Conservation (phyloP, 140 eudicot species). For the Oenanthe javanica region DNA sequence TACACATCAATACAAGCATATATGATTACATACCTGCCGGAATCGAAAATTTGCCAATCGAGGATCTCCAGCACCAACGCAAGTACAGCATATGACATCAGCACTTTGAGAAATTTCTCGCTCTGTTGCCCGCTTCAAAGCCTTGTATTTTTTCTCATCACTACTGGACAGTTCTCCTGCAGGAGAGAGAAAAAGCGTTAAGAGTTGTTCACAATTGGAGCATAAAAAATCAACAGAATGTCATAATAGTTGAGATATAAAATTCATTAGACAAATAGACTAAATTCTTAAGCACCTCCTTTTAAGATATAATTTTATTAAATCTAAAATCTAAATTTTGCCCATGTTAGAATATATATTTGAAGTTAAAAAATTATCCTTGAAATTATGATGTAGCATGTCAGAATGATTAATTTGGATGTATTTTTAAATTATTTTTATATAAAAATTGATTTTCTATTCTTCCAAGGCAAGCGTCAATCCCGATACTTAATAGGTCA, state of each 20-base stretch:
- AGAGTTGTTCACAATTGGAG: not conserved
- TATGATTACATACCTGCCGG: constrained; percentile 63
- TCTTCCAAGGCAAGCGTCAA: not conserved
- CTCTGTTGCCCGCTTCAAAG: constrained; percentile 94
- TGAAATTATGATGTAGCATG: too few relatives aligned
- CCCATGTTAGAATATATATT: not conserved
- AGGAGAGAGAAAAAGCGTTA: not conserved
- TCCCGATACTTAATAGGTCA: not conserved
- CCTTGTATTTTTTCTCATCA: constrained; percentile 96
- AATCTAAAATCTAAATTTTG: not conserved
- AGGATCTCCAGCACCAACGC: constrained; percentile 99
- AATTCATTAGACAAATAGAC: not conserved
- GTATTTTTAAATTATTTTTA: too few relatives aligned
- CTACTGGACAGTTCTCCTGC: constrained; percentile 93
- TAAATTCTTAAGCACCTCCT: not conserved
- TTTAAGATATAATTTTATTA: not conserved
- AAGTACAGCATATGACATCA: constrained; percentile 98
- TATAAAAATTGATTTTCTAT: not conserved
- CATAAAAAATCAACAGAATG: not conserved
- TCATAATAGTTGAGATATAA: not conserved
- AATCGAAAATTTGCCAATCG: constrained; percentile 92
- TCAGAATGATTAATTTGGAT: not conserved
- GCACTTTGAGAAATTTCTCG: constrained; percentile 99
- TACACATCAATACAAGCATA: not conserved
- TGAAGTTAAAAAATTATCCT: not conserved